Percentiles rank a stretch among this genome's conserved stretches.
These are phyloP conservation scores for Cerrena zonata DNA, from an alignment of 1,284 basidiomycete genomes.

Conservation along the genomic window DNA sequence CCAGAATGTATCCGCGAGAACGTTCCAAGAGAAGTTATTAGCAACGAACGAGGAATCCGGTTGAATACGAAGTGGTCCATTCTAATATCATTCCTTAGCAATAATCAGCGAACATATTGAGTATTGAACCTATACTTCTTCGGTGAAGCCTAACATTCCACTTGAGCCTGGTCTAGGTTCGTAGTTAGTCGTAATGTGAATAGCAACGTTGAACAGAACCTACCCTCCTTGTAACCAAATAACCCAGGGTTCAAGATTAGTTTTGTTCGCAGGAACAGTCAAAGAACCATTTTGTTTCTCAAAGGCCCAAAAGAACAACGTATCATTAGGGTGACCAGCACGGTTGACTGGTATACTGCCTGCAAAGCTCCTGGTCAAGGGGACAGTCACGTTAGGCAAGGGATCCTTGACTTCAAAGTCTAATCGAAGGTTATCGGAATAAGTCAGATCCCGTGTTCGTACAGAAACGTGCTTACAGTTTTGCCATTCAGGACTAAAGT, in stretches of 20 bases:
- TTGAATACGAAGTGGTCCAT: slow-evolving; percentile 59
- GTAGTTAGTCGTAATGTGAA: not conserved
- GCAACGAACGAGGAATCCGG: slow-evolving; percentile 41
- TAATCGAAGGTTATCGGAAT: slow-evolving; percentile 4
- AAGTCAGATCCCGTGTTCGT: not conserved
- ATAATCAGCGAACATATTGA: not conserved
- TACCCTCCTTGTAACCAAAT: slow-evolving; percentile 73
- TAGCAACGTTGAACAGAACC: not conserved
- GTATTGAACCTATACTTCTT: slow-evolving; percentile 41
- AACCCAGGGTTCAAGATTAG: slow-evolving; percentile 54
- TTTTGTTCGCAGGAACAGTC: slow-evolving; percentile 31
- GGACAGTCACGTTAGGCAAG: slow-evolving; percentile 61
- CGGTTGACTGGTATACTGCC: slow-evolving; percentile 64
- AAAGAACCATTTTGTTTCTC: slow-evolving; percentile 52
- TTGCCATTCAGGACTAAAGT: slow-evolving; percentile 59
- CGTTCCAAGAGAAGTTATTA: slow-evolving; percentile 55
- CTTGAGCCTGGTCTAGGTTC: slow-evolving; percentile 58
- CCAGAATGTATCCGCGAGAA: slow-evolving; percentile 62
- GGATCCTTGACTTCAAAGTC: slow-evolving; percentile 21
- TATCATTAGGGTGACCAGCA: slow-evolving; percentile 60
- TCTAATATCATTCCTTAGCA: slow-evolving; percentile 32
- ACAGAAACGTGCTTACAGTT: slow-evolving; percentile 37
- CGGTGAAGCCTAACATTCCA: slow-evolving; percentile 56
- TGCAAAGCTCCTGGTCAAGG: slow-evolving; percentile 51
- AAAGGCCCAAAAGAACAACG: slow-evolving; percentile 67